Evolutionary conservation across 352 stramenopile species (phyloP), one percentile per base, ranked within the genome.

Genomic region (Phytophthora megakarya): DNA sequence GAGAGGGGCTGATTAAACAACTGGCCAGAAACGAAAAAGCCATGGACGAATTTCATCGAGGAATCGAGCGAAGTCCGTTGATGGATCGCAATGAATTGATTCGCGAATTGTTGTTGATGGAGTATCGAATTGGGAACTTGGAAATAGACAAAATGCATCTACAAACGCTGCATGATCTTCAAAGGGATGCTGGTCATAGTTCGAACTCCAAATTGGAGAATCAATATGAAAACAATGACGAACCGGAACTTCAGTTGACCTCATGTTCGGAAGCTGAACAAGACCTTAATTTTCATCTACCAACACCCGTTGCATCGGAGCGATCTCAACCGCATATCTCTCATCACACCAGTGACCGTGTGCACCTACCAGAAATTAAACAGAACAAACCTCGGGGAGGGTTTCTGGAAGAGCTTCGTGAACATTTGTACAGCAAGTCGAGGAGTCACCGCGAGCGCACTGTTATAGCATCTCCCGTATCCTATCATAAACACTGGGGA

Each of bases 61-160:
- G 67, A 28, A 88, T 89, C 25, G 63, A 83, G 39, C 73, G 79
- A 13, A 88, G 65, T 35, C 52, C 75, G 18, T 26, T 76, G 3
- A 71, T 85, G 37, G 49, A 60, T 21, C 68, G 66, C 38, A 85
- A 86, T 35, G 78, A 78, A 45, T 54, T 88, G 25, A 65, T 90
- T 18, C 72, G 75, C 0, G 84, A 92, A 22, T 50, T 95, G 12
- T 68, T 93, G 35, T 48, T 90, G 38, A 90, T 92, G 73, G 86
- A 95, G 37, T 93, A 96, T 56, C 90, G 90, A 37, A 87, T 97
- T 43, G 92, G 90, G 6, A 80, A 96, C 39, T 73, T 98, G 12
- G 88, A 98, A 63, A 74, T 96, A 19, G 90, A 98, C 51, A 98
- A 98, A 47, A 92, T 96, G 80, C 80, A 97, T 61, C 74, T 96